Conservation (phyloP, 2,329 filamentous ascomycete species). For the Diaporthe vexans region DNA sequence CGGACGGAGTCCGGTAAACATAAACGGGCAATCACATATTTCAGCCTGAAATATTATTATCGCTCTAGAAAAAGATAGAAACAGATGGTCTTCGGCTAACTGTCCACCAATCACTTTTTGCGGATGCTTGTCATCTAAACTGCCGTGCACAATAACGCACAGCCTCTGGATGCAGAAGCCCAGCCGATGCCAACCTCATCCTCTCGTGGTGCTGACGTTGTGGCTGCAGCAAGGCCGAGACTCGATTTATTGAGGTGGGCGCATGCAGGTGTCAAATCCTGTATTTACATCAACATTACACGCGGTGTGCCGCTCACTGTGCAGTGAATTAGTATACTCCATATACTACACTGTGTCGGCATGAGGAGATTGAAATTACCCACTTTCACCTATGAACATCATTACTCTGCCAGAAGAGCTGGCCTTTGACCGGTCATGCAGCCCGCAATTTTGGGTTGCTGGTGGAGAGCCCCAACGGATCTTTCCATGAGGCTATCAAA, state of each 20-base stretch:
- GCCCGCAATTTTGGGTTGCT: not conserved
- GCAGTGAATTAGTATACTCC: not conserved
- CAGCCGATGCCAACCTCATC: not conserved
- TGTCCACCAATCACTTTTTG: not conserved
- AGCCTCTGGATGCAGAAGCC: not conserved
- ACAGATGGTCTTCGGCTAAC: not conserved
- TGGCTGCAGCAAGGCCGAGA: conserved; percentile 20
- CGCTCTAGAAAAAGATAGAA: not conserved
- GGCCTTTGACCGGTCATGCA: conserved; percentile 16
- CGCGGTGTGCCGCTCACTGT: not conserved
- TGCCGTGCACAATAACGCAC: not conserved
- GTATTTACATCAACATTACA: not conserved
- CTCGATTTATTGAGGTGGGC: not conserved
- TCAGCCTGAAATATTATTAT: not conserved
- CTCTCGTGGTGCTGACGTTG: not conserved
- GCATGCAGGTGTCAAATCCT: conserved; percentile 8
- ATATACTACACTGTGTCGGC: not conserved
- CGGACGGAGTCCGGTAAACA: not conserved
- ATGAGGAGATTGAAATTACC: not conserved
- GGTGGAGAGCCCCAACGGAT: conserved; percentile 8
- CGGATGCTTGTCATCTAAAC: not conserved
- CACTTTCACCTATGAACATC: not conserved
- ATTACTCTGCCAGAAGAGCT: not conserved
- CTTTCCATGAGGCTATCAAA: not conserved
- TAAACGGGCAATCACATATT: not conserved